A percentile compares a stretch with the other conserved stretches of the same genome.
phyloP scores from a whole-genome alignment of 208 protist genomes.

The Trypanosoma scelopori region DNA sequence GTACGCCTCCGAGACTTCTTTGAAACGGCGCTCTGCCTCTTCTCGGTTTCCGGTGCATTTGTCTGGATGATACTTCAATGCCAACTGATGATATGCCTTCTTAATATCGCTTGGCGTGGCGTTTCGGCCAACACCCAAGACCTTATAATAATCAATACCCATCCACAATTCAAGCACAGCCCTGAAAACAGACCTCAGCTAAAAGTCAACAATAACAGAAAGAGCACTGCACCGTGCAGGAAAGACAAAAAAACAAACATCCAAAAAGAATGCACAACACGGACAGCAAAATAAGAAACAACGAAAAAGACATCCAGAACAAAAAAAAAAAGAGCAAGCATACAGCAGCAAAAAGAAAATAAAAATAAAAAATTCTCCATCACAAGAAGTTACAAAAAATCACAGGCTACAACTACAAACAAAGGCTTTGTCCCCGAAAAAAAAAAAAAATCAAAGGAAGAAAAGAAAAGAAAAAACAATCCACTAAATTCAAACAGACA shows the following conservation, averaged over 20 bases:
- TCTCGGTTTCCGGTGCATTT: conserved; percentile 61
- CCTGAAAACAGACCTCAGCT: conserved; percentile 22
- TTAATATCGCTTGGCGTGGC: conserved; percentile 76
- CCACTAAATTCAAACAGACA: no score
- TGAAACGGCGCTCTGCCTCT: conserved; percentile 62
- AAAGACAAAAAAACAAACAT: conserved; percentile 24
- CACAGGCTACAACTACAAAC: neutral
- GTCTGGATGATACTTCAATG: conserved; percentile 91
- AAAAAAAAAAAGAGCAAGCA: conserved; percentile 24
- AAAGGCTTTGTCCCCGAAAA: no score
- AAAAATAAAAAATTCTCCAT: neutral
- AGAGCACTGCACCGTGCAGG: neutral
- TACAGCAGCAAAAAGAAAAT: conserved; percentile 14
- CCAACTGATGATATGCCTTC: conserved; percentile 89
- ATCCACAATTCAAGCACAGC: no score
- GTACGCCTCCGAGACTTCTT: conserved; percentile 90
- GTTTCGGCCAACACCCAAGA: conserved; percentile 59
- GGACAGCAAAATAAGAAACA: no score
- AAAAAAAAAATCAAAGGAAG: neutral
- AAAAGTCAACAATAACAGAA: no score
- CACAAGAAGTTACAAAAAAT: neutral
- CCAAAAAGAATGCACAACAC: no score
- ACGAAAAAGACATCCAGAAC: no score
- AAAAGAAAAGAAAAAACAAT: no score
- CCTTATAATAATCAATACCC: conserved; percentile 71